Conservation (phyloP, 2,329 filamentous ascomycete species). For the Aureobasidium namibiae region DNA sequence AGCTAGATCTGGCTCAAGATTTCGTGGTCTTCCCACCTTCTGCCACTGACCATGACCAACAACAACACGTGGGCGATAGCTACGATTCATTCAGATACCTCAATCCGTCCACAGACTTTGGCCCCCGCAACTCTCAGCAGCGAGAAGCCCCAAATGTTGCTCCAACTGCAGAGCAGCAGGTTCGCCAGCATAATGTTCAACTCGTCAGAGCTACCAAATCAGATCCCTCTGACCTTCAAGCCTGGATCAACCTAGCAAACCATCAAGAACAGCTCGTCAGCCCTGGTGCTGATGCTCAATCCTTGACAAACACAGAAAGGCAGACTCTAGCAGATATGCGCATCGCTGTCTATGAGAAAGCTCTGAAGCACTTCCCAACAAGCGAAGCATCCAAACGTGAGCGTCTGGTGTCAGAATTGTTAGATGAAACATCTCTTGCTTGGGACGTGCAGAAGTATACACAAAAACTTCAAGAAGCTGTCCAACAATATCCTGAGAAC, state of each 20-base stretch:
- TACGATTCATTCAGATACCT: neutral
- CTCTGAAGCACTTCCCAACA: slow-evolving; percentile 50
- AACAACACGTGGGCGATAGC: neutral
- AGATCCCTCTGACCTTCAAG: slow-evolving; percentile 56
- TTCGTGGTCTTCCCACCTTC: neutral
- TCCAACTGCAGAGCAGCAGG: slow-evolving; percentile 20
- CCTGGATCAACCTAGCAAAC: slow-evolving; percentile 71
- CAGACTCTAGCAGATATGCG: slow-evolving; percentile 70
- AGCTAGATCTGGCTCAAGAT: neutral
- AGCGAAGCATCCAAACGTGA: slow-evolving; percentile 41
- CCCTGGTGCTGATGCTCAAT: slow-evolving; percentile 37
- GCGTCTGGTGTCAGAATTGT: slow-evolving; percentile 56
- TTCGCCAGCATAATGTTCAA: slow-evolving; percentile 48
- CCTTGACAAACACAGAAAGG: slow-evolving; percentile 51
- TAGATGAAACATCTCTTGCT: slow-evolving; percentile 64
- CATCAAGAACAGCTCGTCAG: slow-evolving; percentile 65
- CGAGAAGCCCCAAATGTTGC: neutral
- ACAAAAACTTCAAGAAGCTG: slow-evolving; percentile 57
- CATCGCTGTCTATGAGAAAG: slow-evolving; percentile 70
- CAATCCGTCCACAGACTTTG: too few relatives aligned
- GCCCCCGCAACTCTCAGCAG: neutral
- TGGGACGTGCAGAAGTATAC: slow-evolving; percentile 60
- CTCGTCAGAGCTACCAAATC: slow-evolving; percentile 58
- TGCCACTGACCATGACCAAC: slow-evolving; percentile 5
- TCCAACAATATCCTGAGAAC: slow-evolving; percentile 48